phyloP scores from a whole-genome alignment of 2,329 filamentous ascomycete species.

The Emmonsiellopsis sp. region DNA sequence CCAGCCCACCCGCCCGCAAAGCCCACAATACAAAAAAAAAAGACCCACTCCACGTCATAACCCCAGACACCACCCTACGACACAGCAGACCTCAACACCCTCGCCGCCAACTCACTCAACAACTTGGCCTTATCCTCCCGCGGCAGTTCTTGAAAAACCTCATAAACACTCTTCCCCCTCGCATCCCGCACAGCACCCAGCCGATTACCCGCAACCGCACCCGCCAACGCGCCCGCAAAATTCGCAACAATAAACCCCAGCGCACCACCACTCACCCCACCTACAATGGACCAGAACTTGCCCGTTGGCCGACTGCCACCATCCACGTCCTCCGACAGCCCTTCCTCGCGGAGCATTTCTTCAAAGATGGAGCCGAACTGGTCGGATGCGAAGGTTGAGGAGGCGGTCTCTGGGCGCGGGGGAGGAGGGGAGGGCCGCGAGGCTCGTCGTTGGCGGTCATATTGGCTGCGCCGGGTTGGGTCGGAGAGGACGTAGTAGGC shows the following conservation, averaged over 20 bases:
- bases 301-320: slow-evolving; percentile 47
- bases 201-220: slow-evolving; percentile 84
- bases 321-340: slow-evolving; percentile 62
- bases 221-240: slow-evolving; percentile 77
- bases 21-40: neutral
- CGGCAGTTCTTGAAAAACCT: slow-evolving; percentile 79
- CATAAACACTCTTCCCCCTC: slow-evolving; percentile 89
- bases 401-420: slow-evolving; percentile 16
- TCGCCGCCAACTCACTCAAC: slow-evolving; percentile 73
- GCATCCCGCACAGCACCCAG: slow-evolving; percentile 84
- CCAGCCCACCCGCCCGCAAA: neutral
- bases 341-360: slow-evolving; percentile 80
- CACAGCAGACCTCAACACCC: slow-evolving; percentile 54
- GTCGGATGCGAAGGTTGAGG: slow-evolving; percentile 49
- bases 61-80: neutral
- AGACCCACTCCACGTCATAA: neutral
- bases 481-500: slow-evolving; percentile 91
- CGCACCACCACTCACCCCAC: slow-evolving; percentile 76
- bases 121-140: slow-evolving; percentile 72
- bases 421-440: slow-evolving; percentile 1
- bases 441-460: slow-evolving; percentile 51
- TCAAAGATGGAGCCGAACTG: slow-evolving; percentile 88
- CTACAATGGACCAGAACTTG: slow-evolving; percentile 76
- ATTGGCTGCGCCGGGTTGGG: slow-evolving; percentile 64
- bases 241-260: slow-evolving; percentile 95